Conservation (phyloP, 768 basidiomycete genomes). For the Lanmaoa pseudosensibilis region DNA sequence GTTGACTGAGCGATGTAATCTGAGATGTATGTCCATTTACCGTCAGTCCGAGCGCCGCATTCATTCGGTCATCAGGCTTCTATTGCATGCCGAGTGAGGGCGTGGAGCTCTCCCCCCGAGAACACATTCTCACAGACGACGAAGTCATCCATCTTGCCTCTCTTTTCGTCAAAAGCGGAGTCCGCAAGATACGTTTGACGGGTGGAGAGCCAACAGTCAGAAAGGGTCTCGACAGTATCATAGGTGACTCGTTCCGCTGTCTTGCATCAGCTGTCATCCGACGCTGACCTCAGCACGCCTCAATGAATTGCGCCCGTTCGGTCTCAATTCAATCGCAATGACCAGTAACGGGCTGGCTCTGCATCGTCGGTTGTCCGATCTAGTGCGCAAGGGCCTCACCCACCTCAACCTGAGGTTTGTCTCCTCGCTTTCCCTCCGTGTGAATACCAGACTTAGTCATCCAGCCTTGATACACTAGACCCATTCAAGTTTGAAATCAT, state of each 20-base stretch:
- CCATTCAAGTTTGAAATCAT: slow-evolving; percentile 87
- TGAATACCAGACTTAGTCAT: slow-evolving; percentile 5
- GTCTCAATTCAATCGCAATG: slow-evolving; percentile 78
- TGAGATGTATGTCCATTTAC: slow-evolving; percentile 59
- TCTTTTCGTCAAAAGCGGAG: slow-evolving; percentile 78
- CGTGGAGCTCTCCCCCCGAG: slow-evolving; percentile 67
- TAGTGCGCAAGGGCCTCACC: slow-evolving; percentile 72
- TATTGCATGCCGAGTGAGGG: slow-evolving; percentile 91
- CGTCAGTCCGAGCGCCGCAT: not conserved
- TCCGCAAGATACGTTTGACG: slow-evolving; percentile 85
- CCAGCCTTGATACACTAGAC: slow-evolving; percentile 80
- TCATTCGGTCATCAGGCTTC: slow-evolving; percentile 53
- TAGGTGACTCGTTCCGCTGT: slow-evolving; percentile 46
- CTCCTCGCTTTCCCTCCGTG: not conserved
- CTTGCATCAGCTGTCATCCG: not conserved
- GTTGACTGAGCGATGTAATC: slow-evolving; percentile 83
- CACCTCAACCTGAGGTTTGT: slow-evolving; percentile 67
- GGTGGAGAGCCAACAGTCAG: slow-evolving; percentile 88
- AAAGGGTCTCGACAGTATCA: slow-evolving; percentile 68
- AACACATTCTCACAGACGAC: slow-evolving; percentile 69
- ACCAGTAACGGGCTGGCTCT: slow-evolving; percentile 82
- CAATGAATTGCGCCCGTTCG: slow-evolving; percentile 56
- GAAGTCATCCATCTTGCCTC: slow-evolving; percentile 73
- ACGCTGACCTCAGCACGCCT: slow-evolving; percentile 48
- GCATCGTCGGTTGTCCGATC: slow-evolving; percentile 65